A percentile compares a stretch with the other conserved stretches of the same genome.
These are phyloP conservation scores for Tulasnella sp. DNA, from an alignment of 768 basidiomycete species.

Conservation along the genomic window DNA sequence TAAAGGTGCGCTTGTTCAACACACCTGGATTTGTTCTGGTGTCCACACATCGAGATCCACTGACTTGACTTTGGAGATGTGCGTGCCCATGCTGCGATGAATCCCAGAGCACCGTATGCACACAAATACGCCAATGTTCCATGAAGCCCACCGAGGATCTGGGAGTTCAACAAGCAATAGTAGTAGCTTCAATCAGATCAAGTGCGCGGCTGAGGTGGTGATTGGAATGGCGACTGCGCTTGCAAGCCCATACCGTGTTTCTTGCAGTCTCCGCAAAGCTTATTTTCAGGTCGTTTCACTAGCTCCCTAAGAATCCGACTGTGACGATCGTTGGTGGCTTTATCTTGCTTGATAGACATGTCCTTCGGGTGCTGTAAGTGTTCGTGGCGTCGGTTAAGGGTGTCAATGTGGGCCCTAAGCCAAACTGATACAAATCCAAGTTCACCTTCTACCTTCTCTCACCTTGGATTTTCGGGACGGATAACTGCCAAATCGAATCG, in stretches of 20 bases:
- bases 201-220: too few relatives aligned
- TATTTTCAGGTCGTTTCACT: conserved; percentile 84
- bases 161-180: not conserved
- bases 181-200: not conserved
- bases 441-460: not conserved
- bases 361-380: not conserved
- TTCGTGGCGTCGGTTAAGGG: not conserved
- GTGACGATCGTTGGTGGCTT: conserved; percentile 72
- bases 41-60: conserved; percentile 98
- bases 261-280: conserved; percentile 92
- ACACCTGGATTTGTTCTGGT: conserved; percentile 90
- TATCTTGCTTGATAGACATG: conserved; percentile 52
- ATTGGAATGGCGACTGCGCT: not conserved
- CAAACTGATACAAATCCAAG: not conserved
- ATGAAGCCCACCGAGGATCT: conserved; percentile 98
- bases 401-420: not conserved
- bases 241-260: conserved; percentile 60
- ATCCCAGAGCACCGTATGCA: conserved; percentile 98
- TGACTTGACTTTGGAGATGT: conserved; percentile 94
- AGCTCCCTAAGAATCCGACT: conserved; percentile 73
- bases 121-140: conserved; percentile 90
- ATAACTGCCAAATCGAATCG: too few relatives aligned
- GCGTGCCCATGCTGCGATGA: conserved; percentile 95
- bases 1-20: conserved; percentile 18
- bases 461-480: not conserved